Evolutionary conservation across 164 flowering plant genomes (phyloP), one percentile per base, ranked within the genome.

Genomic region (Amborella trichopoda): DNA sequence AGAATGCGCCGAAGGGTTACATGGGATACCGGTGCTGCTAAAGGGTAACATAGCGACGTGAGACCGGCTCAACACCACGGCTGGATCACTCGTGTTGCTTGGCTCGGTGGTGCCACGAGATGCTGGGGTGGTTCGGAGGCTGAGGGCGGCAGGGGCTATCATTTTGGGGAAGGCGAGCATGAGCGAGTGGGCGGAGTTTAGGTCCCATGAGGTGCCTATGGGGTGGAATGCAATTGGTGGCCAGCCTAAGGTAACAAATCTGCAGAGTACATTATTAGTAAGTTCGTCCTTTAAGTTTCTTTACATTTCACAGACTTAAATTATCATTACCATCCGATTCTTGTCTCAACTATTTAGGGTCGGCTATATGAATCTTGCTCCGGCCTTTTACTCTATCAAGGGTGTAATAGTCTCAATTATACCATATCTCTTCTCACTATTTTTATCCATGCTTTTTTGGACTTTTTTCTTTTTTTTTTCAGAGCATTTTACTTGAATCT

Each of bases 11-110:
- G 1, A 23, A 26, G 8, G 3, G 24, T 21, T 80, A 39, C 81
- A 76, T 22, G 95, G 95, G 6, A 70, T 85, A 11, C 77, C 74
- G 0, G 42, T 67, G 13, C 23, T 63, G 38, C 51, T 67, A 19
- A 71, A 71, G 61, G 72, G 67, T 42, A 59, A 46, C 20, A 64
- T 71, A 10, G 67, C 60, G 2, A 71, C 72, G 9, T 60, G 51
- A 2, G 76, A 68, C 33, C 48, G 45, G 47, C 59, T 66, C 28
- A 55, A 64, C 45, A 72, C 71, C 0, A 66, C 73, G 0, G 67
- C 71, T 3, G 77, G 77, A 1, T 72, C 77, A 0, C 59, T 30
- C 39, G 73, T 71, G 0, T 37, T 72, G 28, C 36, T 66, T 2
- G 63, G 59, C 2, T 68, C 77, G 3, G 50, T 38, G 0, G 68